Evolutionary conservation across 192 early-diverging fungal genomes (phyloP), one percentile per base, ranked within the genome.

Genomic region (Geranomyces variabilis): DNA sequence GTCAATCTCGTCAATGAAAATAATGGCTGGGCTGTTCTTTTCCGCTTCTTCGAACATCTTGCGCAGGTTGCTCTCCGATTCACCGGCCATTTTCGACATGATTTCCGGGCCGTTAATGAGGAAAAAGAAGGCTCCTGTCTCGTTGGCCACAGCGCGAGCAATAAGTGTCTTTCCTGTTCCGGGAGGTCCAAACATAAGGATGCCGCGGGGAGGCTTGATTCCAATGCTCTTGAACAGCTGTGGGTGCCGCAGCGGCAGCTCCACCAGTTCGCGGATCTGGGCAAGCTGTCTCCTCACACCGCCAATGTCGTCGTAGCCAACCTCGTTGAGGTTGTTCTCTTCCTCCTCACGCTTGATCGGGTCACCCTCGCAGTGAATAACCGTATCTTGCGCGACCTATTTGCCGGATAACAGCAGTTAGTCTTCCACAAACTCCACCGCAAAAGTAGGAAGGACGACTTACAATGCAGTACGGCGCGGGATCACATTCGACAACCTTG

Each of bases 11-110:
- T 99, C 97, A 77, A 99, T 99, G 58, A 99, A 99, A 67, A 99
- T 92, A 63, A 99, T 98, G 65, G 96, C 88, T 8, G 97, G 97
- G 70, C 89, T 88, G 81, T 99, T 98, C 80, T 95, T 96, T 80
- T 96, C 94, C 21, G 97, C 97, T 78, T 99, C 97, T 73, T 98
- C 96, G 68, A 99, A 99, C 10, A 95, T 96, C 83, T 99, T 98
- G 65, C 97, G 90, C 74, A 99, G 75, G 77, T 99, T 99, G 60
- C 88, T 91, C 84, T 99, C 97, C 68, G 92, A 93, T 79, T 99
- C 97, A 75, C 97, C 97, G 43, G 97, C 95, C 97, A 99, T 99
- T 85, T 98, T 98, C 73, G 94, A 96, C 96, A 99, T 98, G 77
- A 99, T 98, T 77, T 98, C 96, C 59, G 97, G 97, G 44, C 96